Conservation (phyloP, 2,329 filamentous ascomycete species). For the Thielaviopsis euricoi region DNA sequence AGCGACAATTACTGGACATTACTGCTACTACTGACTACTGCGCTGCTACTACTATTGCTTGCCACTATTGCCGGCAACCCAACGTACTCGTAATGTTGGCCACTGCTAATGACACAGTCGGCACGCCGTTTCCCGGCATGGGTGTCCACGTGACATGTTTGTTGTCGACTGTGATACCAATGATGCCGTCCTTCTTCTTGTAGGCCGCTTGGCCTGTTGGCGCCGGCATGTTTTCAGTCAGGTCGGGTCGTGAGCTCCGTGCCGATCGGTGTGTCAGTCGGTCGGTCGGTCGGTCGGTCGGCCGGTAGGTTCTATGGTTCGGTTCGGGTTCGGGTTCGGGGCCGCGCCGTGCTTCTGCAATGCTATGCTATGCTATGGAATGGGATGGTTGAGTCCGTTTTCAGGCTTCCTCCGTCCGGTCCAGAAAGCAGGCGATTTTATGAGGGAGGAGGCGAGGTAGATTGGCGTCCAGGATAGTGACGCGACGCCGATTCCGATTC, state of each 20-base stretch:
- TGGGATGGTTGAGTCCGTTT: neutral
- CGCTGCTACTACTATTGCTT: neutral
- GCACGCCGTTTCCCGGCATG: slow-evolving; percentile 41
- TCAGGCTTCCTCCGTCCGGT: neutral
- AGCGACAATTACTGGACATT: neutral
- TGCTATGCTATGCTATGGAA: too few relatives aligned
- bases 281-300: too few relatives aligned
- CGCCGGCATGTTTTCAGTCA: slow-evolving; percentile 29
- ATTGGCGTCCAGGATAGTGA: neutral
- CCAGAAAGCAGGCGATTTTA: neutral
- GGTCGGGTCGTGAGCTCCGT: neutral
- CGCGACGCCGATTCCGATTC: neutral
- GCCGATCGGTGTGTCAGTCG: neutral
- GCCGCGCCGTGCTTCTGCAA: neutral
- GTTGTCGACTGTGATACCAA: slow-evolving; percentile 59
- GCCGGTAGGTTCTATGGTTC: neutral
- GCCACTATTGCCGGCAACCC: neutral
- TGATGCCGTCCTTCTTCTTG: slow-evolving; percentile 88
- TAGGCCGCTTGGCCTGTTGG: slow-evolving; percentile 57
- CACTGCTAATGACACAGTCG: slow-evolving; percentile 53
- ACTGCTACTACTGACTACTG: neutral
- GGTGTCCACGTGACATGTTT: slow-evolving; percentile 70
- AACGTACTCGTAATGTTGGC: slow-evolving; percentile 64
- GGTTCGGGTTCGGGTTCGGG: neutral
- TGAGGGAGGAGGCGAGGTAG: neutral